Evolutionary conservation across 495 filamentous ascomycete species (phyloP).

Genomic region (Aspergillus egyptiacus): DNA sequence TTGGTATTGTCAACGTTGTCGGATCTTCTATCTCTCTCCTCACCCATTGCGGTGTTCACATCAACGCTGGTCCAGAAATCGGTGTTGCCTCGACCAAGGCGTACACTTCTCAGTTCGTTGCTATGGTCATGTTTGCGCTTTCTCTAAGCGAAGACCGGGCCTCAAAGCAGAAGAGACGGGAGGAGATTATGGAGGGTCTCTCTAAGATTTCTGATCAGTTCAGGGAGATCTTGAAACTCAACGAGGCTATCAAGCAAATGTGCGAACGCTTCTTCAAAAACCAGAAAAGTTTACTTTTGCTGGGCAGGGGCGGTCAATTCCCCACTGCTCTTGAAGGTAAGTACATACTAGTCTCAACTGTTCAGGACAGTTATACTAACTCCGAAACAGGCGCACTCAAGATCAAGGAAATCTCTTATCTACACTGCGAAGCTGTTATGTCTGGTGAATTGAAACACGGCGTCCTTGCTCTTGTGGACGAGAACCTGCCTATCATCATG

Average conservation of each 20-base stretch:
- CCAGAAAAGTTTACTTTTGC: slow-evolving; percentile 89
- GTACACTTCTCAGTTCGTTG: slow-evolving; percentile 97
- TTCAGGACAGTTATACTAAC: slow-evolving; percentile 9
- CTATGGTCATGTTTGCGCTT: slow-evolving; percentile 98
- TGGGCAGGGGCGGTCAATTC: slow-evolving; percentile 93
- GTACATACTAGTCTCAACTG: slow-evolving; percentile 5
- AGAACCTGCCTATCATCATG: slow-evolving; percentile 99
- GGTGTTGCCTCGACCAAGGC: slow-evolving; percentile 99
- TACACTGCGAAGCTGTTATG: slow-evolving; percentile 99
- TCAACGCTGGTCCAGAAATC: slow-evolving; percentile 97
- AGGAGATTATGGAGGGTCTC: slow-evolving; percentile 96
- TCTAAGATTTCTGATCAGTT: slow-evolving; percentile 83
- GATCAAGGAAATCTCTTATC: slow-evolving; percentile 99
- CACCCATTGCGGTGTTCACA: slow-evolving; percentile 98
- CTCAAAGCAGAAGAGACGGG: slow-evolving; percentile 84
- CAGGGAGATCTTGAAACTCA: slow-evolving; percentile 80
- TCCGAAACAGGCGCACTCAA: slow-evolving; percentile 66
- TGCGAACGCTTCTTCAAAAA: slow-evolving; percentile 88
- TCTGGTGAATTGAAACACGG: slow-evolving; percentile 98
- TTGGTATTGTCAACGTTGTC: slow-evolving; percentile 96
- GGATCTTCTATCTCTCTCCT: slow-evolving; percentile 97
- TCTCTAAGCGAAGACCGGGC: slow-evolving; percentile 93
- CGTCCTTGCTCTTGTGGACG: slow-evolving; percentile 93
- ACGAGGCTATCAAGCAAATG: slow-evolving; percentile 88
- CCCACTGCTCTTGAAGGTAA: slow-evolving; percentile 91